Base-by-base conservation (phyloP, 2,329 filamentous ascomycete genomes). In the Thelonectria olida region DNA sequence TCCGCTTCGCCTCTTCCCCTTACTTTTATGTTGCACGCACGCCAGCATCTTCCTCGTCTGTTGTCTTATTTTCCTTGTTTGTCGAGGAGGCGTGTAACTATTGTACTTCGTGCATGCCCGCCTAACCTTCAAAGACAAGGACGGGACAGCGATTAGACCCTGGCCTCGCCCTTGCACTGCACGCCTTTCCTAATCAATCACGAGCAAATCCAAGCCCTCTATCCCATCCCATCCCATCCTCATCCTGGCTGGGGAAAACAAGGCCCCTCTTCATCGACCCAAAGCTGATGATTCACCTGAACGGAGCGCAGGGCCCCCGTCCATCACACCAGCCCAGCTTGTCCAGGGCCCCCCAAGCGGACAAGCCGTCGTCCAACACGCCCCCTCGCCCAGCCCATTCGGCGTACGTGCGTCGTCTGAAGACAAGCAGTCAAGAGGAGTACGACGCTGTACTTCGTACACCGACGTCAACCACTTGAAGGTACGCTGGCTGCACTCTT, bases 251-350 rank as follows among this genome's bases (percentile, higher is more conserved):
- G 38, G 36, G 31, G 55, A 22, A 45, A 22, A 27, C 22, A 22
- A 38, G 52, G 41, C 19, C 48, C 39, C 53, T 70, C 60, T 61
- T 66, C 55, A 56, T 66, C 61, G 60, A 68, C 59, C 58, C 65
- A 23, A n/a, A 58, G 59, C 62, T 61, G 54, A 63, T 58, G 54
- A 63, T 58, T 58, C 47, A 57, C 54, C 58, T 51, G 47, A 54
- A 56, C 45, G 45, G 36, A 56, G 53, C 45, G 34, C 54, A 50
- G 44, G 25, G 44, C 47, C 57, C 54, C 47, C 50, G 38, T 44
- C 36, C 44, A 45, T 59, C 59, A 50, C 51, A 45, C 54, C 59
- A 53, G 55, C 49, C 54, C 53, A 67, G 60, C 61, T 64, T 38
- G 51, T 52, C 58, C 52, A 58, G 63, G 63, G 59, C 59, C 52